A percentile compares a stretch with the other conserved stretches of the same genome.
phyloP scores from a whole-genome alignment of 768 basidiomycete genomes.

The Pisolithus sp. region DNA sequence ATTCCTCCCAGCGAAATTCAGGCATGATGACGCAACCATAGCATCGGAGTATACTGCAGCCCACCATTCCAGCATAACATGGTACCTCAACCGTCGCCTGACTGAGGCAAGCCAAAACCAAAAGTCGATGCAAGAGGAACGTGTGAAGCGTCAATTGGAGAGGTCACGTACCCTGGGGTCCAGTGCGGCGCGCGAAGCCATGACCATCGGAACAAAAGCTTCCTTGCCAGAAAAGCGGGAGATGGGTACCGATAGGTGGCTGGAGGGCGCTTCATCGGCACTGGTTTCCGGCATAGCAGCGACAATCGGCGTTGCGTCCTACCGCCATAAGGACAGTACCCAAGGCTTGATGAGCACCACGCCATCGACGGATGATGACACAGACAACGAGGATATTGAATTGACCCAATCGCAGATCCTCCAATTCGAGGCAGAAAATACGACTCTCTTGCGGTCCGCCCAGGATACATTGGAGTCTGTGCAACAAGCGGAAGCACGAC shows the following conservation, averaged over 20 bases:
- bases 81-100: constrained; percentile 81
- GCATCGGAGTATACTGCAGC: constrained; percentile 71
- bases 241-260: constrained; percentile 44
- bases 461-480: constrained; percentile 86
- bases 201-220: constrained; percentile 35
- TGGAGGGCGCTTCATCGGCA: constrained; percentile 52
- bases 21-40: constrained; percentile 45
- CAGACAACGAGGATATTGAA: constrained; percentile 76
- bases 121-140: constrained; percentile 90
- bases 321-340: constrained; percentile 22
- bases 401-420: constrained; percentile 83
- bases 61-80: constrained; percentile 88
- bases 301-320: constrained; percentile 46
- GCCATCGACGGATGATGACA: constrained; percentile 39
- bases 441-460: constrained; percentile 73
- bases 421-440: constrained; percentile 91
- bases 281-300: constrained; percentile 51
- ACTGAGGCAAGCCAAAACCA: constrained; percentile 73
- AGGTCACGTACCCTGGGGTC: constrained; percentile 78
- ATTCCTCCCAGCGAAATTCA: constrained; percentile 65
- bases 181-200: constrained; percentile 59
- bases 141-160: constrained; percentile 83
- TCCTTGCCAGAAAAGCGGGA: constrained; percentile 15
- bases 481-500: constrained; percentile 83
- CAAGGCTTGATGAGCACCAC: constrained; percentile 21